Conservation (phyloP, 176 grass and related monocot species). For the Raddia distichophylla region DNA sequence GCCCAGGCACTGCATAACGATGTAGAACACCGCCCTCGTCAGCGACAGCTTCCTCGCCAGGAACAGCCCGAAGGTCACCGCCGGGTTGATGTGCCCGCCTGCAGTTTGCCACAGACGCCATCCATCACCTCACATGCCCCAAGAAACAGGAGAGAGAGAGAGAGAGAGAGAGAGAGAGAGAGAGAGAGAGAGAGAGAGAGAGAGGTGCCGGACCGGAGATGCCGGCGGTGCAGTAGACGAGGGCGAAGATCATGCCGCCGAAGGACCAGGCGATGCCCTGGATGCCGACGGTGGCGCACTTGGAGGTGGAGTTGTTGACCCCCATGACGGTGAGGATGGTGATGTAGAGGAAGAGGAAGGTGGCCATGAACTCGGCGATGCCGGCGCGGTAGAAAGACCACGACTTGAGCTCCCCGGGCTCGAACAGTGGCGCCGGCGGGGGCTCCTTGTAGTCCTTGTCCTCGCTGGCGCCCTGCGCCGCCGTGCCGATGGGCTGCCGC, state of each 20-base stretch:
- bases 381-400: constrained; percentile 98
- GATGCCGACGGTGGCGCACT: constrained; percentile 81
- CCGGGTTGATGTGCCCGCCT: constrained; percentile 97
- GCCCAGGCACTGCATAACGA: constrained; percentile 89
- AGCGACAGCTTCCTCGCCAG: constrained; percentile 89
- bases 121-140: not conserved
- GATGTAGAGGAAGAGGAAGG: constrained; percentile 98
- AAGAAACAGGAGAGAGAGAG: not conserved
- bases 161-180: not conserved
- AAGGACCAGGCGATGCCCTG: constrained; percentile 96
- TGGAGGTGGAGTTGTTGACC: constrained; percentile 47
- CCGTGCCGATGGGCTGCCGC: constrained; percentile 77
- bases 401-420: constrained; percentile 86
- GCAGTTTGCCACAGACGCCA: not conserved
- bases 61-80: constrained; percentile 88
- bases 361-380: constrained; percentile 94
- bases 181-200: not conserved
- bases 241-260: constrained; percentile 96
- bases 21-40: constrained; percentile 81
- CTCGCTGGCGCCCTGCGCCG: constrained; percentile 63
- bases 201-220: constrained; percentile 65
- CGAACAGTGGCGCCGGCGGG: constrained; percentile 76
- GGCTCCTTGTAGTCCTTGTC: constrained; percentile 92
- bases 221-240: constrained; percentile 96
- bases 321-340: constrained; percentile 93